These are phyloP conservation scores for Hordeum pubiflorum DNA, from an alignment of 202 grass and related monocot species.

Conservation along the genomic window DNA sequence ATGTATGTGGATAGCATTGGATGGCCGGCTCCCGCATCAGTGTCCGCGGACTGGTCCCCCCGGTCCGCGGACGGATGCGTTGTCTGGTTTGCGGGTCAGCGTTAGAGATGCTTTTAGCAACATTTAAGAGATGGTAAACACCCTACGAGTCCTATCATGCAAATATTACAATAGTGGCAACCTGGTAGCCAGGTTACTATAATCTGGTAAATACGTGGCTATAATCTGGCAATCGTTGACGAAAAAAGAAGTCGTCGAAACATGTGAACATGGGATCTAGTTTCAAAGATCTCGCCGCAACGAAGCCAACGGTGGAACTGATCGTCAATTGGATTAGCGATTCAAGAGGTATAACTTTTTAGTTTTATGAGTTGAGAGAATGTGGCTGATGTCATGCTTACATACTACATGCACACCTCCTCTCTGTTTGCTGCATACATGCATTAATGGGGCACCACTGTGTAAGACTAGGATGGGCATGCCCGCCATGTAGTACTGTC, in stretches of 20 bases:
- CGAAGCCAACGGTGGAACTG: neutral
- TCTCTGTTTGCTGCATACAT: neutral
- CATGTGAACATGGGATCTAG: neutral
- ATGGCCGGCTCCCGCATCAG: no score
- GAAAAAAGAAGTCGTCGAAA: no score
- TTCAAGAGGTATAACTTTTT: neutral
- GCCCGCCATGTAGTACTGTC: neutral
- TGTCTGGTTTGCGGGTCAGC: no score
- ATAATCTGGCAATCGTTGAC: no score
- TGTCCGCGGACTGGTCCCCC: no score
- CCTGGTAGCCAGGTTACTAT: neutral
- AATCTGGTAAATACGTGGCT: neutral
- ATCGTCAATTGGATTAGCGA: neutral
- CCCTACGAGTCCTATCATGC: neutral
- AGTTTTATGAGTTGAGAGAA: neutral
- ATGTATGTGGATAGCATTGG: no score
- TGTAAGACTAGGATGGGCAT: neutral
- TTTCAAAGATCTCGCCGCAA: neutral
- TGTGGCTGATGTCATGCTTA: neutral
- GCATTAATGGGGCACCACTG: neutral
- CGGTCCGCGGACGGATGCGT: no score
- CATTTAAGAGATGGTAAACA: neutral
- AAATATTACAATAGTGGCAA: neutral
- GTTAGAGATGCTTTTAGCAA: no score
- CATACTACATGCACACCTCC: neutral